These are phyloP conservation scores for Backusella luteola DNA, from an alignment of 192 early-diverging fungal genomes.

Conservation along the genomic window DNA sequence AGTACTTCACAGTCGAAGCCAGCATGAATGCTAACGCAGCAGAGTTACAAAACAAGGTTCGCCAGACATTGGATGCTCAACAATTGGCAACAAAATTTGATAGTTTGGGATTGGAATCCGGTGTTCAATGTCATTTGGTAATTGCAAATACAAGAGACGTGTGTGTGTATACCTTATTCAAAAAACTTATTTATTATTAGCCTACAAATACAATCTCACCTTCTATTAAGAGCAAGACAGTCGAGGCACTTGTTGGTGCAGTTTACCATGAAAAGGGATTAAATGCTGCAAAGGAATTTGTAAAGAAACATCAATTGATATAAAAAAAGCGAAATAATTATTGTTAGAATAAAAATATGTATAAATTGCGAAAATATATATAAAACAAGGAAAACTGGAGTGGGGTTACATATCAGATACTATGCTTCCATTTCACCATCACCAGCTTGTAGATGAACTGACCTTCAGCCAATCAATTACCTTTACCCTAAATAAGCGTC, in stretches of 20 bases:
- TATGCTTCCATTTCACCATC: no score
- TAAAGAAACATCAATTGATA: slow-evolving; percentile 35
- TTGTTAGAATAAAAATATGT: slow-evolving; percentile 3
- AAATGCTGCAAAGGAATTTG: slow-evolving; percentile 42
- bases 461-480: no score
- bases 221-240: slow-evolving; percentile 35
- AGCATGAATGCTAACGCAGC: not conserved
- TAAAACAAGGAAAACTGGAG: not conserved
- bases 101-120: not conserved
- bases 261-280: slow-evolving; percentile 50
- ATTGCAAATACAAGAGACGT: not conserved
- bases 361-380: not conserved
- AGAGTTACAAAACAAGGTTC: not conserved
- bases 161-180: not conserved
- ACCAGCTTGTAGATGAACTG: no score
- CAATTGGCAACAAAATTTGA: slow-evolving; percentile 14
- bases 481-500: no score
- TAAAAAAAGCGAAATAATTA: not conserved
- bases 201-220: slow-evolving; percentile 8
- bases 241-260: slow-evolving; percentile 49
- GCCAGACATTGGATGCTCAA: not conserved
- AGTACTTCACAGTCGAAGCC: slow-evolving; percentile 12
- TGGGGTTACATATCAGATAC: no score
- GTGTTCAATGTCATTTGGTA: slow-evolving; percentile 17
- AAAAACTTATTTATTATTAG: not conserved